Percentiles rank a stretch among this genome's conserved stretches.
Conservation (phyloP, 1,139 yeast species). For the Saccharomyces pastorianus region DNA sequence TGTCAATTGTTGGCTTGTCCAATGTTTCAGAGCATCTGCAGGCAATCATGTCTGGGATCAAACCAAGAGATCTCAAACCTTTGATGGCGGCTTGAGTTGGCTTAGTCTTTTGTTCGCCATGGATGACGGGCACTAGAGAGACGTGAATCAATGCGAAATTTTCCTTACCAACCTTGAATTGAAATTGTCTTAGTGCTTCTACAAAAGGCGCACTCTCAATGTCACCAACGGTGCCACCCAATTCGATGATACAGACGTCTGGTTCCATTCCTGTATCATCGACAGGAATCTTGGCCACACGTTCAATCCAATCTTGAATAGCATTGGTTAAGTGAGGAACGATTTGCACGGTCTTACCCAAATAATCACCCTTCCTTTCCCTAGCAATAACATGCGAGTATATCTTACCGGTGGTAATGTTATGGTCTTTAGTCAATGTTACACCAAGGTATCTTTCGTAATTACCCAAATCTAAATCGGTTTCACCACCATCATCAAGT, state of each 20-base stretch:
- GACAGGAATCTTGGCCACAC: slow-evolving; percentile 84
- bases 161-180: slow-evolving; percentile 89
- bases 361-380: slow-evolving; percentile 93
- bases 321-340: slow-evolving; percentile 97
- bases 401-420: slow-evolving; percentile 96
- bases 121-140: slow-evolving; percentile 92
- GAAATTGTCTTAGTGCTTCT: slow-evolving; percentile 97
- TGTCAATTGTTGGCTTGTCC: slow-evolving; percentile 77
- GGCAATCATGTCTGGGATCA: slow-evolving; percentile 94
- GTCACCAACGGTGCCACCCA: slow-evolving; percentile 99
- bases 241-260: slow-evolving; percentile 90
- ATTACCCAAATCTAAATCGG: slow-evolving; percentile 94
- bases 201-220: slow-evolving; percentile 98
- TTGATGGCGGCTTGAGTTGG: slow-evolving; percentile 99
- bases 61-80: slow-evolving; percentile 89
- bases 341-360: slow-evolving; percentile 98
- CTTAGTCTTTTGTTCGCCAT: slow-evolving; percentile 97
- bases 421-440: slow-evolving; percentile 86
- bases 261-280: slow-evolving; percentile 85
- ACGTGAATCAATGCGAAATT: slow-evolving; percentile 95
- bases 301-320: slow-evolving; percentile 97
- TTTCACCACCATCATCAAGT: slow-evolving; percentile 97
- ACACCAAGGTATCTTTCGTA: slow-evolving; percentile 93
- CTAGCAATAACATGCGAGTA: slow-evolving; percentile 88
- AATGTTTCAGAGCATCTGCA: slow-evolving; percentile 88